Conservation (phyloP, 768 basidiomycete species). For the Mycena sanguinolenta region DNA sequence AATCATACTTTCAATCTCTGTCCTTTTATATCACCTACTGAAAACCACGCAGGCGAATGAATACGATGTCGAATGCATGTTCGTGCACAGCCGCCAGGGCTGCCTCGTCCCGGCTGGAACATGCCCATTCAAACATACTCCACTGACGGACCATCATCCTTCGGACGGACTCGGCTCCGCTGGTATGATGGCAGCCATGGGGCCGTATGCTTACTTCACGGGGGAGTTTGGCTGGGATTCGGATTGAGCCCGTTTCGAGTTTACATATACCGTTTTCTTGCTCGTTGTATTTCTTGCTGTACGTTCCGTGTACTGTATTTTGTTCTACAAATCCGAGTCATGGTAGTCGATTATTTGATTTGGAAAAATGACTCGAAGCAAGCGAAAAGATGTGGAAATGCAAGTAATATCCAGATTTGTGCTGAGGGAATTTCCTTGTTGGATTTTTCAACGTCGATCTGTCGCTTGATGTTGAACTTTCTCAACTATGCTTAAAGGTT, state of each 20-base stretch:
- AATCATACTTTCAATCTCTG: too few species aligned
- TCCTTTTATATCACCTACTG: neutral
- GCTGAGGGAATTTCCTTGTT: too few species aligned
- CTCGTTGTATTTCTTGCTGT: neutral
- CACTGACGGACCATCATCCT: neutral
- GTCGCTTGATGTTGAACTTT: too few species aligned
- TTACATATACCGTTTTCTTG: too few species aligned
- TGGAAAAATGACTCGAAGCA: too few species aligned
- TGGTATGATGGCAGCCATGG: neutral
- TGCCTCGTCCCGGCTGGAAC: conserved; percentile 21
- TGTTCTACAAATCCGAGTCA: neutral
- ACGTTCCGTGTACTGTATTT: neutral
- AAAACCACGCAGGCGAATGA: conserved; percentile 4
- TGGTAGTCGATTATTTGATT: too few species aligned
- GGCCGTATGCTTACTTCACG: neutral
- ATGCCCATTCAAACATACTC: conserved; percentile 23
- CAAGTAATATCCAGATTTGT: too few species aligned
- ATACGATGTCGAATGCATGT: conserved; percentile 30
- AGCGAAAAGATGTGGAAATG: too few species aligned
- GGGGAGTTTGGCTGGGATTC: neutral
- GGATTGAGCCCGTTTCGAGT: neutral
- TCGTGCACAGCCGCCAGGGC: conserved; percentile 15
- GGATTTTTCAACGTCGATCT: too few species aligned
- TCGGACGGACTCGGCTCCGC: neutral
- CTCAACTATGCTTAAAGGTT: too few species aligned